Evolutionary conservation across 208 protist species (phyloP).

Genomic region (Blechomonas ayalai): DNA sequence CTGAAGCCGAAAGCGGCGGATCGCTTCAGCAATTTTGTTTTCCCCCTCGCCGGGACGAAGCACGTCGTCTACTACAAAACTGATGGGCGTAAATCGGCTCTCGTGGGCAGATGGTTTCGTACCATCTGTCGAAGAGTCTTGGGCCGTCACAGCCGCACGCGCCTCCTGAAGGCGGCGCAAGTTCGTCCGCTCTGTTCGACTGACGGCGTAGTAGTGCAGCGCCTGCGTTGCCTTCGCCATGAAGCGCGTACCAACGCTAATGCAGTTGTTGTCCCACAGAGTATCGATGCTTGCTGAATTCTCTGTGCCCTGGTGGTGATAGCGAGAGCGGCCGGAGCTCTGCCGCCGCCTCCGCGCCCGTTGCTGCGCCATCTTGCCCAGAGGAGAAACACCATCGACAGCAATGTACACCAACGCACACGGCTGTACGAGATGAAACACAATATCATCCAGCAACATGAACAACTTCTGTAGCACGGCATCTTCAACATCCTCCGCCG

Average conservation of each 20-base stretch:
- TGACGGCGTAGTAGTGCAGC: slow-evolving; percentile 74
- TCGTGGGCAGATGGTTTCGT: neutral
- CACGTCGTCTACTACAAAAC: slow-evolving; percentile 93
- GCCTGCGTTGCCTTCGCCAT: slow-evolving; percentile 73
- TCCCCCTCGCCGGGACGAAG: slow-evolving; percentile 96
- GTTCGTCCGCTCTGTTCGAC: slow-evolving; percentile 80
- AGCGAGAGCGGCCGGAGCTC: slow-evolving; percentile 34
- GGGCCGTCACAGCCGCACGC: neutral
- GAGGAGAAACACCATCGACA: slow-evolving; percentile 95
- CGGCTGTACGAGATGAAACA: slow-evolving; percentile 88
- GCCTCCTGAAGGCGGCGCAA: slow-evolving; percentile 51
- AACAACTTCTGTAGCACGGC: slow-evolving; percentile 61
- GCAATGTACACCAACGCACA: slow-evolving; percentile 95
- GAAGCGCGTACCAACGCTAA: slow-evolving; percentile 79
- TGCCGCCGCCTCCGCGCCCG: slow-evolving; percentile 91
- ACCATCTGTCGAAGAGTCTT: neutral
- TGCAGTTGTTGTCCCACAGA: slow-evolving; percentile 80
- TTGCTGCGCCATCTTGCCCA: slow-evolving; percentile 99
- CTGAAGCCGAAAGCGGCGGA: slow-evolving; percentile 69
- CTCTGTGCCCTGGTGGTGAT: slow-evolving; percentile 9
- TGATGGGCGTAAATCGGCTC: slow-evolving; percentile 28
- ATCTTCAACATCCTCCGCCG: slow-evolving; percentile 52
- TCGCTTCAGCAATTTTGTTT: slow-evolving; percentile 84
- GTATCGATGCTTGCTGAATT: slow-evolving; percentile 16
- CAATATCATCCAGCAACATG: slow-evolving; percentile 73